Evolutionary conservation across 208 protist genomes (phyloP).

Genomic region (Jaenimonas drosophilae): DNA sequence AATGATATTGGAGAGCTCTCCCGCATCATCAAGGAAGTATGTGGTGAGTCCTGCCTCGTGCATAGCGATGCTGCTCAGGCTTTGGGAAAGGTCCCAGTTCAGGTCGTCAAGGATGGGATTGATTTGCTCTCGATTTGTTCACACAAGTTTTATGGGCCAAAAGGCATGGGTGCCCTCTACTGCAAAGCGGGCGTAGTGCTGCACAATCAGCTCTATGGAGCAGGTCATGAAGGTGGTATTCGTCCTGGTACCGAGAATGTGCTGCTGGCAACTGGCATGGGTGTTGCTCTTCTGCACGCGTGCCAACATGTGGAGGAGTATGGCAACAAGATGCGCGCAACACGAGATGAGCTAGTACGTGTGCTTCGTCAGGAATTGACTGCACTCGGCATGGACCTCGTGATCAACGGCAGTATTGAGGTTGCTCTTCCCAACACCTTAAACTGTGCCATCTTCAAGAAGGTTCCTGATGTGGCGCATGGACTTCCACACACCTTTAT

Average conservation of each 20-base stretch:
- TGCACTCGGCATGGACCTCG: constrained; percentile 43
- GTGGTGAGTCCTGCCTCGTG: constrained; percentile 53
- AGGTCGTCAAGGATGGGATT: constrained; percentile 85
- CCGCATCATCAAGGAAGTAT: constrained; percentile 43
- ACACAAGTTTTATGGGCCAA: constrained; percentile 98
- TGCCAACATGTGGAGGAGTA: constrained; percentile 21
- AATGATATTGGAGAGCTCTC: constrained; percentile 86
- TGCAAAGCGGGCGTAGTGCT: constrained; percentile 42
- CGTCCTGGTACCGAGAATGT: constrained; percentile 86
- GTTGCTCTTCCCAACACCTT: constrained; percentile 76
- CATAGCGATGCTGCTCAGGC: constrained; percentile 95
- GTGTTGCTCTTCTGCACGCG: constrained; percentile 49
- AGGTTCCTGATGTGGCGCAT: constrained; percentile 13
- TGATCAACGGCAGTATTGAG: constrained; percentile 50
- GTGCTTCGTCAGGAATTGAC: constrained; percentile 42
- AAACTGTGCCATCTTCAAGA: constrained; percentile 68
- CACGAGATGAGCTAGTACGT: constrained; percentile 45
- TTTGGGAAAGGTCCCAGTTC: constrained; percentile 95
- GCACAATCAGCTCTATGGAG: constrained; percentile 64
- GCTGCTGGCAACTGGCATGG: constrained; percentile 60
- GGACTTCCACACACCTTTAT: constrained; percentile 41
- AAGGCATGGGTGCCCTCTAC: constrained; percentile 80
- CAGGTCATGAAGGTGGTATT: constrained; percentile 68
- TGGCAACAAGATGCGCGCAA: constrained; percentile 30
- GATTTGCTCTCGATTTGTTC: constrained; percentile 95